Base-by-base conservation (phyloP, 208 protist genomes). In the Strigomonas culicis region DNA sequence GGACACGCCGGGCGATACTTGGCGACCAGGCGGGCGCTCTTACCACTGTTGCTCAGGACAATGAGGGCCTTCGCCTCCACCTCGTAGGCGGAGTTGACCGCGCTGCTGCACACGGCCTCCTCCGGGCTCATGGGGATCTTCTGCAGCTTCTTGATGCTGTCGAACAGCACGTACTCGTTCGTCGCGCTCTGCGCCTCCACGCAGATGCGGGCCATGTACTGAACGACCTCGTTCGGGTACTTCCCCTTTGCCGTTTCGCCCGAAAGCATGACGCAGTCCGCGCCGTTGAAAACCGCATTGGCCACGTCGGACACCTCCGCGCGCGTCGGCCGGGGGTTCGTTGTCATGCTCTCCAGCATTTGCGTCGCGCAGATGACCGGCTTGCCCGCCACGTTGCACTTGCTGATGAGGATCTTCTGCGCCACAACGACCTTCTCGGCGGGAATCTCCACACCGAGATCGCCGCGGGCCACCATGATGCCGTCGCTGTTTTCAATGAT, bases 381-480 rank as follows among this genome's bases (percentile, higher is more conserved):
- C 85, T 99, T 99, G 56, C 98, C 98, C 1, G 82, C 89, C 31
- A 90, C 74, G 75, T 98, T 99, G 86, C 98, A 99, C 77, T 99
- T 99, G 36, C 84, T 84, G 74, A 99, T 99, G 44, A 99, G 97
- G 79, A 98, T 97, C 93, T 99, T 99, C 86, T 99, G 98, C 28
- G 95, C 94, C 25, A 97, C 77, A 44, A 98, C 93, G 31, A 99
- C 97, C 83, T 99, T 98, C 75, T 98, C 94, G 22, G 98, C 85
- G 22, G 97, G 95, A 56, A 99, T 98, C 84, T 99, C 98, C 50
- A 99, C 97, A 52, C 98, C 98, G 22, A 99, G 88, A 77, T 99
- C 99, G 69, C 98, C 98, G 68, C 98, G 91, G 15, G 99, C 99
- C 32, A 99, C 98, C 98, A 99, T 99, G 60, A 99, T 96, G 63